These are phyloP conservation scores for Aspergillus indologenus DNA, from an alignment of 495 filamentous ascomycete genomes.

Conservation along the genomic window DNA sequence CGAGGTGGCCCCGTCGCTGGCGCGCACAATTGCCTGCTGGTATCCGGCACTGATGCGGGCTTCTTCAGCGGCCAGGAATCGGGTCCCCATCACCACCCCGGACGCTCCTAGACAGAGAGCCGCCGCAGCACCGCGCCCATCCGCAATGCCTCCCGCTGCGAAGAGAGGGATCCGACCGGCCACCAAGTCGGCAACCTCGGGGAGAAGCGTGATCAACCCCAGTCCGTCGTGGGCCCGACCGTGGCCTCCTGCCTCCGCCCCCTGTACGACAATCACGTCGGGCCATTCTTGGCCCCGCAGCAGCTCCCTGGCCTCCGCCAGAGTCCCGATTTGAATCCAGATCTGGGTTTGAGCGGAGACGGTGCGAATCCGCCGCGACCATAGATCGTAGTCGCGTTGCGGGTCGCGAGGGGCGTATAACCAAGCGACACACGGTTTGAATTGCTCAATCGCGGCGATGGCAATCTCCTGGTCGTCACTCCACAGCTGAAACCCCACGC, in stretches of 20 bases:
- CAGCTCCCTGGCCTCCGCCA: constrained; percentile 49
- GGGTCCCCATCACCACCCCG: constrained; percentile 67
- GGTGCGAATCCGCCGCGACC: constrained; percentile 50
- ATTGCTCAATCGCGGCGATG: constrained; percentile 37
- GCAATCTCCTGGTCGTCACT: constrained; percentile 46
- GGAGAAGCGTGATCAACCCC: constrained; percentile 55
- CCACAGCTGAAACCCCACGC: constrained; percentile 63
- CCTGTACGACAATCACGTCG: constrained; percentile 72
- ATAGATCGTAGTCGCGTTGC: constrained; percentile 46
- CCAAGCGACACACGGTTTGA: constrained; percentile 66
- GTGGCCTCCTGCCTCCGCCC: constrained; percentile 72
- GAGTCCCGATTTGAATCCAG: constrained; percentile 63
- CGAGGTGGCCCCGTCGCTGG: constrained; percentile 57
- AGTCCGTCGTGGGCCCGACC: constrained; percentile 55
- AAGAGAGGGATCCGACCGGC: constrained; percentile 51
- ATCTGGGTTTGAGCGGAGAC: constrained; percentile 45
- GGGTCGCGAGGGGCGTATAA: constrained; percentile 58
- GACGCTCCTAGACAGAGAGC: constrained; percentile 64
- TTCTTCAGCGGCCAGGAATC: constrained; percentile 65
- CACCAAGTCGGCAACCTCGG: constrained; percentile 58
- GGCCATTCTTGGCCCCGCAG: constrained; percentile 37
- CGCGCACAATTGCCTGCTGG: constrained; percentile 56
- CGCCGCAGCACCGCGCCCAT: constrained; percentile 63
- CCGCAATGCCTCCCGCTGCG: constrained; percentile 70
- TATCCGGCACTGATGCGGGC: constrained; percentile 59